Percentiles rank a stretch among this genome's conserved stretches.
These are phyloP conservation scores for Globisporangium irregulare DNA, from an alignment of 352 stramenopile species.

Conservation along the genomic window DNA sequence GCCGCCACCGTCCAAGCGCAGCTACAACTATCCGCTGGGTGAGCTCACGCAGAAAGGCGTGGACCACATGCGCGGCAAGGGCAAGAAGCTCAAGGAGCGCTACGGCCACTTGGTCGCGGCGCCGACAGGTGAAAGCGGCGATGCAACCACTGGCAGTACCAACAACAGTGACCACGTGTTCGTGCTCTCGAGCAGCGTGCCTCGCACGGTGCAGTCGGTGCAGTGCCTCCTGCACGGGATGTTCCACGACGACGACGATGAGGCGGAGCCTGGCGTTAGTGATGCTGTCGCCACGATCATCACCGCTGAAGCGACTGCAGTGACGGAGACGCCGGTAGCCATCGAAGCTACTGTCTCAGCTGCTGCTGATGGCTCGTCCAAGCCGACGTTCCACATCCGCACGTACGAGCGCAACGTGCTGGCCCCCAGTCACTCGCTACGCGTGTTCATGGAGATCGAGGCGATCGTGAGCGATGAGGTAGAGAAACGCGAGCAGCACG, in stretches of 20 bases:
- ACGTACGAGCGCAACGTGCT: slow-evolving; percentile 67
- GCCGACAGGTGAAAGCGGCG: too few relatives aligned
- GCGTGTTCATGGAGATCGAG: slow-evolving; percentile 76
- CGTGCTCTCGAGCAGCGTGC: slow-evolving; percentile 74
- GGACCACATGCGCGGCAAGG: slow-evolving; percentile 68
- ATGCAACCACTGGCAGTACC: slow-evolving; percentile 1
- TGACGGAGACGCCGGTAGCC: not conserved
- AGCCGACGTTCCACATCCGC: slow-evolving; percentile 51
- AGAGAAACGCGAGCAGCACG: slow-evolving; percentile 17
- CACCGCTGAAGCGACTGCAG: not conserved
- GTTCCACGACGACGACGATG: slow-evolving; percentile 40
- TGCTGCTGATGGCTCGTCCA: not conserved
- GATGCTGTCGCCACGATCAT: not conserved
- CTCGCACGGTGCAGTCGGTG: slow-evolving; percentile 73
- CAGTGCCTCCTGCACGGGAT: slow-evolving; percentile 73
- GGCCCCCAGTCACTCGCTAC: slow-evolving; percentile 52
- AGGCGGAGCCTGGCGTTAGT: not conserved
- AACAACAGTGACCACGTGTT: slow-evolving; percentile 47
- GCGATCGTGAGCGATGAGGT: slow-evolving; percentile 61
- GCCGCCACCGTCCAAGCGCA: slow-evolving; percentile 35
- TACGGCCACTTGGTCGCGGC: slow-evolving; percentile 45
- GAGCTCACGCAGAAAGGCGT: slow-evolving; percentile 63
- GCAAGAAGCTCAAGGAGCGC: slow-evolving; percentile 35
- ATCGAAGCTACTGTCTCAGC: not conserved
- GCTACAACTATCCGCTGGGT: slow-evolving; percentile 45